phyloP scores from a whole-genome alignment of 140 eudicot genomes.

The Ambrosia hybrid region DNA sequence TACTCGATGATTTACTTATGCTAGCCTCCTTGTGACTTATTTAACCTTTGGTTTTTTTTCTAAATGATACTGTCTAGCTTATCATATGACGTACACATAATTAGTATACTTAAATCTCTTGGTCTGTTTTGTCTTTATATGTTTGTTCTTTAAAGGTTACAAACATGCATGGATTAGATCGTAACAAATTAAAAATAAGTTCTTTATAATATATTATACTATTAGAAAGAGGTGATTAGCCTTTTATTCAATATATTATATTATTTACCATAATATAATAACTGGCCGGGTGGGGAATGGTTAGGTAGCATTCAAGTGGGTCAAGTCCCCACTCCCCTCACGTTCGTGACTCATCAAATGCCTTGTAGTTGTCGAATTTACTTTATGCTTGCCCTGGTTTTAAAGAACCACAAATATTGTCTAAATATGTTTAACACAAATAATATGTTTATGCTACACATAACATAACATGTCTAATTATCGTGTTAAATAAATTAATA shows the following conservation, averaged over 20 bases:
- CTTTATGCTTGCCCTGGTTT: too few relatives aligned
- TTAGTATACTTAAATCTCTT: background rate
- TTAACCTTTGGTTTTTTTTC: too few relatives aligned
- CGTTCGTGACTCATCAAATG: background rate
- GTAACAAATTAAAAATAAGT: background rate
- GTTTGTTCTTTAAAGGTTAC: background rate
- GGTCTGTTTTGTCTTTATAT: too few relatives aligned
- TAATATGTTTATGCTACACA: too few relatives aligned
- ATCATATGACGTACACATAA: background rate
- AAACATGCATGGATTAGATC: too few relatives aligned
- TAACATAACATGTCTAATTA: background rate
- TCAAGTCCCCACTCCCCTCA: slow-evolving; percentile 15
- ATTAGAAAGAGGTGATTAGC: background rate
- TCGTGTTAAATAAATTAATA: too few relatives aligned
- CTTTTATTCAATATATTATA: background rate
- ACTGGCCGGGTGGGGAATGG: too few relatives aligned
- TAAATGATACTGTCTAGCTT: background rate
- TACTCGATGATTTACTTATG: background rate
- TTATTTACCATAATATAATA: background rate
- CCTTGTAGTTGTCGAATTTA: background rate
- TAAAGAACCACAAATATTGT: too few relatives aligned
- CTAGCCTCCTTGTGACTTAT: background rate
- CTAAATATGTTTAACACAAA: too few relatives aligned
- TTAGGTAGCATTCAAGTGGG: too few relatives aligned
- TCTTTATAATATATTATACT: slow-evolving; percentile 12